Conservation (phyloP, 192 early-diverging fungal species). For the Podila horticola region DNA sequence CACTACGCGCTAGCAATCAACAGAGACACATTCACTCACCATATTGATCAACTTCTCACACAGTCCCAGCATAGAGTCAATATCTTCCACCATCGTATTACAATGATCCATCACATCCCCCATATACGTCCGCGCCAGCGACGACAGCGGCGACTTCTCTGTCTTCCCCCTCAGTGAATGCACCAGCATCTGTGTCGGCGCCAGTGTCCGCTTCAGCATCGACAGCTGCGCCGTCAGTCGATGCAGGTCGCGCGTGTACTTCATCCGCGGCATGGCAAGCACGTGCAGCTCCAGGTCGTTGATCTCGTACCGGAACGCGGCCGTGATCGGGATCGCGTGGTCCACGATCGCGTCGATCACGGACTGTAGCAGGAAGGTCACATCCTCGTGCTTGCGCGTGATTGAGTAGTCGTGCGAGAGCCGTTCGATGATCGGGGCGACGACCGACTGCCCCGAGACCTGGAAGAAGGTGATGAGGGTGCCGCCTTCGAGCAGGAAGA, state of each 20-base stretch:
- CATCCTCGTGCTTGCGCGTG: conserved; percentile 20
- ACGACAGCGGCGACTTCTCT: conserved; percentile 22
- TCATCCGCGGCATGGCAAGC: conserved; percentile 27
- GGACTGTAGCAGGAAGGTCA: conserved; percentile 32
- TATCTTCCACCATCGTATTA: conserved; percentile 52
- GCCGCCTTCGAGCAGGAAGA: conserved; percentile 22
- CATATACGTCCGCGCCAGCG: conserved; percentile 43
- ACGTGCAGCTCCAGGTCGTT: conserved; percentile 32
- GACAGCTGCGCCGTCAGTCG: conserved; percentile 52
- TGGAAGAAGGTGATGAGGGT: conserved; percentile 48
- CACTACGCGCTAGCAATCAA: no score
- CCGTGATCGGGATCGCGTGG: conserved; percentile 40
- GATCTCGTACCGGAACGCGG: conserved; percentile 43
- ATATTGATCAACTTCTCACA: conserved; percentile 56
- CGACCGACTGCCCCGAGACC: conserved; percentile 29
- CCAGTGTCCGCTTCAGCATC: conserved; percentile 43
- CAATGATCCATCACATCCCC: conserved; percentile 55
- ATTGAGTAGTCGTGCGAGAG: conserved; percentile 32
- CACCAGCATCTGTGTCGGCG: conserved; percentile 51
- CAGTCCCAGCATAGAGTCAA: conserved; percentile 41
- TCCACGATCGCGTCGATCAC: conserved; percentile 53
- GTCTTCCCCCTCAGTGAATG: conserved; percentile 23
- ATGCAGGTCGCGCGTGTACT: conserved; percentile 45
- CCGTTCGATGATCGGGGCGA: conserved; percentile 28
- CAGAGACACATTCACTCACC: conserved; percentile 22